A percentile compares a stretch with the other conserved stretches of the same genome.
Conservation (phyloP, 768 basidiomycete species). For the Auriscalpium orientale region DNA sequence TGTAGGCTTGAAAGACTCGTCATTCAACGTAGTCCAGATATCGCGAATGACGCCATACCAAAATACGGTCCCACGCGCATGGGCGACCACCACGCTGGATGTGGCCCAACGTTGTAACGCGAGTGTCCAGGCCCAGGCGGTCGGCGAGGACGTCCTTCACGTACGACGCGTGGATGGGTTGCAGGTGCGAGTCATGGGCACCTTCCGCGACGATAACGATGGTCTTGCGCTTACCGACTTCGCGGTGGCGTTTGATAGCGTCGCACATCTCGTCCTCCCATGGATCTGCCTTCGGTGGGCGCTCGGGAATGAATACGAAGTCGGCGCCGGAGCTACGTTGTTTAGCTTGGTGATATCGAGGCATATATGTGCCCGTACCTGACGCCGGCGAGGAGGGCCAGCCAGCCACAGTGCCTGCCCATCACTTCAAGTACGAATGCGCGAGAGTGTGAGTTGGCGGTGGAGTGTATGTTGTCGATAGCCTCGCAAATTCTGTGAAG, state of each 20-base stretch:
- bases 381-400: constrained; percentile 88
- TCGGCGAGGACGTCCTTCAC: constrained; percentile 87
- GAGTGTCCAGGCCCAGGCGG: constrained; percentile 84
- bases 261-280: constrained; percentile 95
- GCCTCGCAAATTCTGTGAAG: constrained; percentile 96
- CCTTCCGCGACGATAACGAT: constrained; percentile 99
- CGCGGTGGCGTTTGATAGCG: constrained; percentile 75
- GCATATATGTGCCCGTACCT: constrained; percentile 36
- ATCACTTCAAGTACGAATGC: constrained; percentile 99
- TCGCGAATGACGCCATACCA: constrained; percentile 45
- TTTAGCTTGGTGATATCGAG: not conserved
- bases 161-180: constrained; percentile 88
- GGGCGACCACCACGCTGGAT: constrained; percentile 93
- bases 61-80: constrained; percentile 85
- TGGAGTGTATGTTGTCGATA: constrained; percentile 97
- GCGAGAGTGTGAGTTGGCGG: constrained; percentile 90
- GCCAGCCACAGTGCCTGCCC: constrained; percentile 99
- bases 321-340: constrained; percentile 75
- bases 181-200: constrained; percentile 77
- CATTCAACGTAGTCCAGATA: not conserved
- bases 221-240: constrained; percentile 91
- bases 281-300: constrained; percentile 64
- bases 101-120: constrained; percentile 96
- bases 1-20: constrained; percentile 56
- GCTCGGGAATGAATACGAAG: constrained; percentile 96